These are phyloP conservation scores for Stemphylium lycopersici DNA, from an alignment of 2,329 filamentous ascomycete species.

Conservation along the genomic window DNA sequence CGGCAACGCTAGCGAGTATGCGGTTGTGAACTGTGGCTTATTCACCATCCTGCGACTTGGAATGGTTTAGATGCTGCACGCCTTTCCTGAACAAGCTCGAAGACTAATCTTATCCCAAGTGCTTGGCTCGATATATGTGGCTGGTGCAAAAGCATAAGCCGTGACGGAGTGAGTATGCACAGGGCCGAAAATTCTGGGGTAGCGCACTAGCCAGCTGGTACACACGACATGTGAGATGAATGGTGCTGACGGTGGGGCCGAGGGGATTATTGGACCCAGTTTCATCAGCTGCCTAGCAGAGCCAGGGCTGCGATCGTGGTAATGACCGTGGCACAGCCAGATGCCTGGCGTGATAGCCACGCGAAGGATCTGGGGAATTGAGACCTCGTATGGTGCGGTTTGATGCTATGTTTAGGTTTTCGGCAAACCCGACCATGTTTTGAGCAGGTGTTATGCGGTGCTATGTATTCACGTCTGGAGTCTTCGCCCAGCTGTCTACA, in stretches of 20 bases:
- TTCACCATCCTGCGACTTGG: conserved; percentile 1
- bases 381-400: neutral
- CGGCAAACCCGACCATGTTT: neutral
- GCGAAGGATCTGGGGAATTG: neutral
- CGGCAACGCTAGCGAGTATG: conserved; percentile 7
- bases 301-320: neutral
- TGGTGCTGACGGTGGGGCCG: neutral
- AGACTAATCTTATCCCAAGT: neutral
- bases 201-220: neutral
- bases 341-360: neutral
- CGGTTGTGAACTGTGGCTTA: conserved; percentile 1
- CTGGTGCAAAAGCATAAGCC: neutral
- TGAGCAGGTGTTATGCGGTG: too few species aligned
- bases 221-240: neutral
- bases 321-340: neutral
- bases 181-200: neutral
- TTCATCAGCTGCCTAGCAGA: neutral
- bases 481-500: neutral
- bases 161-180: neutral
- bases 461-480: too few species aligned
- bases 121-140: neutral
- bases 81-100: conserved; percentile 1
- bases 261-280: neutral
- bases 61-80: neutral
- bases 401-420: neutral